Percentiles rank a stretch among this genome's conserved stretches.
Conservation (phyloP, 179 eudicot genomes). For the Dionaea muscipula region DNA sequence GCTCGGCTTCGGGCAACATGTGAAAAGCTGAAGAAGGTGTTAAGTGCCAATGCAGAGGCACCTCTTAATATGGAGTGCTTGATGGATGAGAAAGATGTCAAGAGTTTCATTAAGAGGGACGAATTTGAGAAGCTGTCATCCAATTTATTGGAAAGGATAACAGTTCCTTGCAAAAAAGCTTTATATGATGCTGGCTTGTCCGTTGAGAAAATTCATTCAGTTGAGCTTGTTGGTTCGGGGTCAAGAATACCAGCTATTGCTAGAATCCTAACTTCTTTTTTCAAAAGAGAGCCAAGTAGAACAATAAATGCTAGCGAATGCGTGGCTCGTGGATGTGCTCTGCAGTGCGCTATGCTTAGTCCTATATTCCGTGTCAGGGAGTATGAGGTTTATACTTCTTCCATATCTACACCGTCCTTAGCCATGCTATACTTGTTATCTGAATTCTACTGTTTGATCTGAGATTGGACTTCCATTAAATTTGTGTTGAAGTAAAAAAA, state of each 20-base stretch:
- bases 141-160: constrained; percentile 48
- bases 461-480: too few relatives aligned
- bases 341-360: constrained; percentile 98
- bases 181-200: constrained; percentile 46
- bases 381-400: constrained; percentile 60
- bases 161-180: constrained; percentile 72
- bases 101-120: constrained; percentile 69
- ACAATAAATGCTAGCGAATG: constrained; percentile 88
- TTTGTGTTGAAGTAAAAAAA: too few relatives aligned
- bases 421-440: too few relatives aligned
- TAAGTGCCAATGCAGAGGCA: constrained; percentile 95
- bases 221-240: constrained; percentile 95
- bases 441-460: too few relatives aligned
- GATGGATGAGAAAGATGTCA: constrained; percentile 97
- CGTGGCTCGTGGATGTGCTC: constrained; percentile 92
- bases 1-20: constrained; percentile 74
- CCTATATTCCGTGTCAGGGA: constrained; percentile 77
- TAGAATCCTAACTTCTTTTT: constrained; percentile 37
- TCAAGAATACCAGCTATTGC: constrained; percentile 81
- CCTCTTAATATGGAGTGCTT: constrained; percentile 91
- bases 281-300: constrained; percentile 60
- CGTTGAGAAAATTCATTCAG: constrained; percentile 45
- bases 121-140: constrained; percentile 75
- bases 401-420: neutral
- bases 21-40: constrained; percentile 81